Evolutionary conservation across 306 rosid genomes (phyloP), one percentile per base, ranked within the genome.

Genomic region (Begonia masoniana): DNA sequence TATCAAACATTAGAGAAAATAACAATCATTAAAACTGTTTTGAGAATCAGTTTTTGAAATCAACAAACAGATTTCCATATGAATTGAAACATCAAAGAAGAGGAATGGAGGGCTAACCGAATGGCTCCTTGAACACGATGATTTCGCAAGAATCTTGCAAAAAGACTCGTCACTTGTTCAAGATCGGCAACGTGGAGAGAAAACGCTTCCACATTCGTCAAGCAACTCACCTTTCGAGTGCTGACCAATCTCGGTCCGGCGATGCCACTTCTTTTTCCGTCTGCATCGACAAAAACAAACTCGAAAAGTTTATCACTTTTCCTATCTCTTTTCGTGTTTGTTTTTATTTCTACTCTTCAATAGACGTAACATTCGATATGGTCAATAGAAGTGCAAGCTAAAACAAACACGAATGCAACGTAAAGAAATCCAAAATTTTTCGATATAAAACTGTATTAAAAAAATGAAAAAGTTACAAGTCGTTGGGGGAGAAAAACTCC

Each of bases 161-260:
- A 88, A 43, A 84, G 77, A 53, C 82, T 66, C 41, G 95, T 84
- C 61, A 88, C 88, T 76, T 82, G 95, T 74, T 80, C 93, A 58
- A 84, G 82, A 71, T 88, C 97, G 49, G 72, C 76, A 8, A 75
- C 84, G 35, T 74, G 69, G 56, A 88, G 84, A n/a, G 95, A 68
- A 72, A 84, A 84, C 55, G 88, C 93, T 69, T 84, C 95, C 43
- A 88, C 86, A 53, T 88, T 82, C 14, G 93, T 75, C 69, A 74
- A 54, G 80, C 95, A 88, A 43, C 5, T 15, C 46, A 88, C 88
- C 12, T 62, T 82, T 73, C 95, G 64, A 68, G 60, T 82, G 80
- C 95, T 68, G 39, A 71, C 62, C 72, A 88, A 64, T 63, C 80
- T 70, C 17, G 74, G 94, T 59, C 75, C 82, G 51, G 88, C 86